A percentile compares a stretch with the other conserved stretches of the same genome.
Evolutionary conservation across 192 early-diverging fungal species (phyloP).

Genomic region (Coemansia sp.): DNA sequence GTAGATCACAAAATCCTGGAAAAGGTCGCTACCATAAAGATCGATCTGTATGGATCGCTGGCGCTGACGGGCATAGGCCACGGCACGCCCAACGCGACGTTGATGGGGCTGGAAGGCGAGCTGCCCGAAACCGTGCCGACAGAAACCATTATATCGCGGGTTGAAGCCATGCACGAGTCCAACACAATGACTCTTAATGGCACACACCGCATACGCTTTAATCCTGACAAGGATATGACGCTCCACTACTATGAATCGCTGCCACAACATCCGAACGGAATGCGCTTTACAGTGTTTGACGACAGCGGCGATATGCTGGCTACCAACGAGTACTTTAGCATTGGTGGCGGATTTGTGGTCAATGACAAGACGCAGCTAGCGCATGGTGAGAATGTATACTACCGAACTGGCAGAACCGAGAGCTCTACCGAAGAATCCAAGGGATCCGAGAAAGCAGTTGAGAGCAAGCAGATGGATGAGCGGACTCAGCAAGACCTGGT

Average conservation of each 20-base stretch:
- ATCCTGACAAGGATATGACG: slow-evolving; percentile 78
- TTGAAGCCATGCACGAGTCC: slow-evolving; percentile 73
- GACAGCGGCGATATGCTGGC: slow-evolving; percentile 78
- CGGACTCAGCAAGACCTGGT: slow-evolving; percentile 69
- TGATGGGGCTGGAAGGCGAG: slow-evolving; percentile 92
- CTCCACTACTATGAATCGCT: slow-evolving; percentile 85
- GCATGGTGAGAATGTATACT: slow-evolving; percentile 71
- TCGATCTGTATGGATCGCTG: slow-evolving; percentile 90
- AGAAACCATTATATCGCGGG: slow-evolving; percentile 68
- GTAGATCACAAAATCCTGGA: slow-evolving; percentile 64
- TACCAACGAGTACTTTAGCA: slow-evolving; percentile 94
- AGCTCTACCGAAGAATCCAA: not conserved
- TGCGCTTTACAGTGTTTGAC: slow-evolving; percentile 90
- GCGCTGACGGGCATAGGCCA: slow-evolving; percentile 94
- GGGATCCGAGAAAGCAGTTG: not conserved
- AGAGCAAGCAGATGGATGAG: slow-evolving; percentile 53
- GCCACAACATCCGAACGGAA: slow-evolving; percentile 94
- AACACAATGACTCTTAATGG: slow-evolving; percentile 71
- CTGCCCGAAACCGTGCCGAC: slow-evolving; percentile 82
- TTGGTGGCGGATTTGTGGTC: slow-evolving; percentile 94
- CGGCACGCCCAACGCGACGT: slow-evolving; percentile 88
- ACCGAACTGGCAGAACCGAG: slow-evolving; percentile 37
- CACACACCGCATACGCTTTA: slow-evolving; percentile 74
- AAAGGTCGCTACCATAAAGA: slow-evolving; percentile 62
- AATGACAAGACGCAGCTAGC: slow-evolving; percentile 82